These are phyloP conservation scores for Termitomyces sp. DNA, from an alignment of 768 basidiomycete genomes.

Conservation along the genomic window DNA sequence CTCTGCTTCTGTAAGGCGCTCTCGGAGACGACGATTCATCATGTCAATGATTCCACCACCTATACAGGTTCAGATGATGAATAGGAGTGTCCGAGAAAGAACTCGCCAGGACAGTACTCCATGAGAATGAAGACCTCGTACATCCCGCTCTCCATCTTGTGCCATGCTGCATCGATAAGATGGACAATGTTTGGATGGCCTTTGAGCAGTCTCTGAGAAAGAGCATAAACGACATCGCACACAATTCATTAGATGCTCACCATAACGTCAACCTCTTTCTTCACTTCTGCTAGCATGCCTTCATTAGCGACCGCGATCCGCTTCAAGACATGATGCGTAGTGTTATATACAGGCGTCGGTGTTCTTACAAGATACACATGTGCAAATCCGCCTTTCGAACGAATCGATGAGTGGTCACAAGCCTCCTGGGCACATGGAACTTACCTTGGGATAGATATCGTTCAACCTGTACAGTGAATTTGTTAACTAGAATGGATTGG, in stretches of 20 bases:
- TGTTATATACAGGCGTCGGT: conserved; percentile 81
- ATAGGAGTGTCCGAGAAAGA: not conserved
- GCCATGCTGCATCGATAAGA: conserved; percentile 93
- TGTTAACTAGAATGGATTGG: conserved; percentile 87
- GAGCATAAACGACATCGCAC: conserved; percentile 24
- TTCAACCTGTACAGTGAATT: conserved; percentile 88
- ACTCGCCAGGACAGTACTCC: conserved; percentile 91
- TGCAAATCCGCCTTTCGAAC: conserved; percentile 83
- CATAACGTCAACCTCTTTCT: conserved; percentile 99
- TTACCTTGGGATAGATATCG: conserved; percentile 93
- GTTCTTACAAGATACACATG: conserved; percentile 96
- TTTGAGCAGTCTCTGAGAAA: conserved; percentile 74
- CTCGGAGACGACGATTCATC: conserved; percentile 96
- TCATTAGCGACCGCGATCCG: conserved; percentile 92
- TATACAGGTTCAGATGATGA: conserved; percentile 28
- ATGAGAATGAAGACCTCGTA: conserved; percentile 98
- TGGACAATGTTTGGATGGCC: conserved; percentile 95
- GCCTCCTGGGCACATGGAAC: conserved; percentile 13
- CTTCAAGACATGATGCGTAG: conserved; percentile 95
- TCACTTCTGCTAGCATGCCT: conserved; percentile 86
- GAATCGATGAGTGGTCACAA: conserved; percentile 16
- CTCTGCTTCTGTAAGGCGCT: conserved; percentile 92
- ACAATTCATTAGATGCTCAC: conserved; percentile 40
- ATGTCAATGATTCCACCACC: conserved; percentile 99
- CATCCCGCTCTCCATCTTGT: conserved; percentile 74